These are phyloP conservation scores for Mollisiaceae sp. DNA, from an alignment of 2,329 filamentous ascomycete genomes.

Conservation along the genomic window DNA sequence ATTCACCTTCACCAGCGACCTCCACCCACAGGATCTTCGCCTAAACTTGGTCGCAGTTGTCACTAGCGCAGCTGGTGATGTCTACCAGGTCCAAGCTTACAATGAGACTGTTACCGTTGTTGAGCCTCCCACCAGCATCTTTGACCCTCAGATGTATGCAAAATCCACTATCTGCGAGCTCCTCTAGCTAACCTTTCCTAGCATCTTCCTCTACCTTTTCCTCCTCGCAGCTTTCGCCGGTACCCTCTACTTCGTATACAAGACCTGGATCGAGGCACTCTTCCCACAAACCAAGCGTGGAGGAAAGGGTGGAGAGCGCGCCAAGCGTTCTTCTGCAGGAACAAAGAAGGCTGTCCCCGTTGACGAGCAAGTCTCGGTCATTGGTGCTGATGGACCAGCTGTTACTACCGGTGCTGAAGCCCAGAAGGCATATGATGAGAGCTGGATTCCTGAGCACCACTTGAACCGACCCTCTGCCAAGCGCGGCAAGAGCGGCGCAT, in stretches of 20 bases:
- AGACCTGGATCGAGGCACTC: slow-evolving; percentile 94
- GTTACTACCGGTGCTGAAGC: slow-evolving; percentile 40
- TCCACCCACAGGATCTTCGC: slow-evolving; percentile 88
- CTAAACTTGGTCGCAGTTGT: slow-evolving; percentile 80
- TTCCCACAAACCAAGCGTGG: slow-evolving; percentile 83
- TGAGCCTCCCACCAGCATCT: slow-evolving; percentile 87
- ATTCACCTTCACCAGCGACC: slow-evolving; percentile 86
- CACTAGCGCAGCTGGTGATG: slow-evolving; percentile 64
- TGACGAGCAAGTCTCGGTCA: slow-evolving; percentile 63
- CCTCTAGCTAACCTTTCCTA: slow-evolving; percentile 47
- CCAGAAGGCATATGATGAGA: slow-evolving; percentile 43
- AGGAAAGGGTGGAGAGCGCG: slow-evolving; percentile 47
- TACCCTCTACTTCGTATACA: slow-evolving; percentile 95
- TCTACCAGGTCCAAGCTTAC: slow-evolving; percentile 81
- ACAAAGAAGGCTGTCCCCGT: slow-evolving; percentile 68
- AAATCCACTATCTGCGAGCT: slow-evolving; percentile 9
- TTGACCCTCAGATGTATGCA: slow-evolving; percentile 95
- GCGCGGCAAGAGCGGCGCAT: slow-evolving; percentile 63
- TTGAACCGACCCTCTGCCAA: slow-evolving; percentile 81
- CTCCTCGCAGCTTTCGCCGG: slow-evolving; percentile 78
- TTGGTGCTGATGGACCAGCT: slow-evolving; percentile 57
- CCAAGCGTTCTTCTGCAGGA: slow-evolving; percentile 64
- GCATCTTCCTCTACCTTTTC: slow-evolving; percentile 97
- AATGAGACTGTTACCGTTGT: slow-evolving; percentile 86
- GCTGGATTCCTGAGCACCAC: slow-evolving; percentile 61